These are phyloP conservation scores for Hordeum pubiflorum DNA, from an alignment of 202 grass and related monocot species.

Conservation along the genomic window DNA sequence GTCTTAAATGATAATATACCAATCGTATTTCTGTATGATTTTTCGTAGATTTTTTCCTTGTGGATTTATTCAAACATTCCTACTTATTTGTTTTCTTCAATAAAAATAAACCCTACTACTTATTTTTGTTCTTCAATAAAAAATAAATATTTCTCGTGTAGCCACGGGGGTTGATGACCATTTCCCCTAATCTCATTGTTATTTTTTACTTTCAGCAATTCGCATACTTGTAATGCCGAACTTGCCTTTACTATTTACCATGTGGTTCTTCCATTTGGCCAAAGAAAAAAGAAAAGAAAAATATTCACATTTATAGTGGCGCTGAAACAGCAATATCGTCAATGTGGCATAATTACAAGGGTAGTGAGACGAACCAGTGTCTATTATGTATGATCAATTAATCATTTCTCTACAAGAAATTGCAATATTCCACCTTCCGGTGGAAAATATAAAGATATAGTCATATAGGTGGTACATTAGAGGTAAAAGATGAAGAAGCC, in stretches of 20 bases:
- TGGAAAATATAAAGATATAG: constrained; percentile 1
- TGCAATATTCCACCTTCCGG: constrained; percentile 24
- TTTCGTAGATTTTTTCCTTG: neutral
- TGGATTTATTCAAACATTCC: neutral
- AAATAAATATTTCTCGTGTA: neutral
- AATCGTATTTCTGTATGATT: neutral
- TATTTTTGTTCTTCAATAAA: neutral
- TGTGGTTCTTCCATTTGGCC: neutral
- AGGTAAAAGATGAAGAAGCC: constrained; percentile 1
- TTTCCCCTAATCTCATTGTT: neutral
- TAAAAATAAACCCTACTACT: neutral
- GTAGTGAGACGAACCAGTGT: neutral
- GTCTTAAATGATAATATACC: neutral
- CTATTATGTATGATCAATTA: constrained; percentile 19
- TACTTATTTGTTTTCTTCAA: neutral
- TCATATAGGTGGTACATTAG: constrained; percentile 6
- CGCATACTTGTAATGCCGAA: neutral
- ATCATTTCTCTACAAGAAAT: constrained; percentile 34
- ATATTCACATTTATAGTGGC: neutral
- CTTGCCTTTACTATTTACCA: constrained; percentile 2
- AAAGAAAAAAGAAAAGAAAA: neutral
- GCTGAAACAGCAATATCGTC: neutral
- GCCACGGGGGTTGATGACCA: neutral
- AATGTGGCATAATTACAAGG: constrained; percentile 5
- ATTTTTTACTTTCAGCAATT: neutral